Evolutionary conservation across 1,139 yeast genomes (phyloP).

Genomic region (Scheffersomyces lignicola): DNA sequence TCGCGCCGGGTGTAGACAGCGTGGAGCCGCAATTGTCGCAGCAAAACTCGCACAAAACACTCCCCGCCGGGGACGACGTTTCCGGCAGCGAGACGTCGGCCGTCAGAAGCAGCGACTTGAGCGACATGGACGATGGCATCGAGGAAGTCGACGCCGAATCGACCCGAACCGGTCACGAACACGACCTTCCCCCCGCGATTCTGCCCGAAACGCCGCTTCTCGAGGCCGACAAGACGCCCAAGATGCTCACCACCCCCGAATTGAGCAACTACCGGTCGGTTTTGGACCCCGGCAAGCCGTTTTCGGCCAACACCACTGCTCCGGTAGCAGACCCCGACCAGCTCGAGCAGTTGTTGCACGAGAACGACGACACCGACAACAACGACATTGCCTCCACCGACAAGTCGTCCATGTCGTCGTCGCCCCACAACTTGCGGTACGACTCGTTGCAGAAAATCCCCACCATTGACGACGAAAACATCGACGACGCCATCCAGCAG

Average conservation of each 20-base stretch:
- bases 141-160: neutral
- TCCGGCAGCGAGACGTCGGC: neutral
- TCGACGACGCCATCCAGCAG: constrained; percentile 19
- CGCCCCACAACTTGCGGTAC: constrained; percentile 19
- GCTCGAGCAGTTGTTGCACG: constrained; percentile 13
- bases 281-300: constrained; percentile 46
- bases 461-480: constrained; percentile 38
- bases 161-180: constrained; percentile 1
- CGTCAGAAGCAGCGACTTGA: neutral
- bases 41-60: too few species aligned
- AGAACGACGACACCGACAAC: constrained; percentile 11
- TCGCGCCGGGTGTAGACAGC: neutral
- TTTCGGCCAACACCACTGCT: constrained; percentile 3
- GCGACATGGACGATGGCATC: too few species aligned
- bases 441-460: constrained; percentile 32
- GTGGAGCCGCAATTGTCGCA: neutral
- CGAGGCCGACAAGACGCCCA: neutral
- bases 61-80: neutral
- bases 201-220: neutral
- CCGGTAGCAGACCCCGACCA: constrained; percentile 11
- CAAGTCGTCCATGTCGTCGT: constrained; percentile 7
- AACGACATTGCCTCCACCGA: constrained; percentile 12
- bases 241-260: constrained; percentile 8
- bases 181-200: neutral
- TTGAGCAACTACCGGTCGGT: constrained; percentile 20